Base-by-base conservation (phyloP, 225 moss, liverwort and hornwort genomes). In the Marchantia polymorpha region DNA sequence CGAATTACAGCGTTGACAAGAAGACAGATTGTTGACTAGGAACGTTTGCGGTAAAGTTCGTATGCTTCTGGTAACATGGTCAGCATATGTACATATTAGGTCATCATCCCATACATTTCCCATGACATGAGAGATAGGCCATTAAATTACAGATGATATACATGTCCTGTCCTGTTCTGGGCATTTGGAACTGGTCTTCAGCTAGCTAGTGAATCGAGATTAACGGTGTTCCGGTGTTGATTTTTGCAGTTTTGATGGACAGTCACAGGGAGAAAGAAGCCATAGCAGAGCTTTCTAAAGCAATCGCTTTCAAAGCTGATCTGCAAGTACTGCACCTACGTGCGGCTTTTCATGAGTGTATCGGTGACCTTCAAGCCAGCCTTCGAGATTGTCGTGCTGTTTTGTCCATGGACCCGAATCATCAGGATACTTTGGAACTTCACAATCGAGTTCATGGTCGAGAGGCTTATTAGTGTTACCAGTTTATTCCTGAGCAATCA, bases 261-360 rank as follows among this genome's bases (percentile, higher is more conserved):
- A 90, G 89, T 56, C 99, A 87, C 80, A 92, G 85, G 80, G 95
- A 99, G 84, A 88, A 87, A 85, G 99, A 99, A 85, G 99, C 99
- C 51, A 99, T 99, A 65, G 87, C 82, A 80, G 99, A 99, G 83
- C 87, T 99, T 53, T 95, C 95, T 12, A 93, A 91, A 83, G 99
- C 99, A 76, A 99, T 99, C 79, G 91, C 99, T 56, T 99, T 99
- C 68, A 99, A 99, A 83, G 93, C 99, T 46, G 99, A 99, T 79
- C 84, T 99, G 89, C 99, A 99, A 85, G 85, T 99, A 26, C 90
- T 99, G 13, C 99, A 95, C 83, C 88, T 99, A 69, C 95, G 99
- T 77, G 99, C 99, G 74, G 99, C 99, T 61, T 99, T 99, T 78
- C 93, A 99, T 73, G 99, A 99, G 79, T 95, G 95, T 76, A 91